Percentiles rank a stretch among this genome's conserved stretches.
These are phyloP conservation scores for Exserohilum rostratum DNA, from an alignment of 2,329 filamentous ascomycete species.

Conservation along the genomic window DNA sequence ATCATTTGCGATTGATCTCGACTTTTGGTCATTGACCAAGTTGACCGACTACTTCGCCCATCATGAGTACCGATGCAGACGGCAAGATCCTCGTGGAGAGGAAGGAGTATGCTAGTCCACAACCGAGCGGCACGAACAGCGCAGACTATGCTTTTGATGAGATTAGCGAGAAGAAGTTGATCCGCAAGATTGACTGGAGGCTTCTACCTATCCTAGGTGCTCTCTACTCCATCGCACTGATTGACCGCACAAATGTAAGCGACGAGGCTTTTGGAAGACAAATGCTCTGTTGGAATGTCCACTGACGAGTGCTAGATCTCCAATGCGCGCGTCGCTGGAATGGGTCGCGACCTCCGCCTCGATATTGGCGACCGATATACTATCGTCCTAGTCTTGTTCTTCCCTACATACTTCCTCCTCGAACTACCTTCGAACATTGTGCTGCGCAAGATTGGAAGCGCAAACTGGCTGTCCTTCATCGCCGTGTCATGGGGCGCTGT, in stretches of 20 bases:
- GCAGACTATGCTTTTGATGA: conserved; percentile 18
- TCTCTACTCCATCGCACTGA: conserved; percentile 47
- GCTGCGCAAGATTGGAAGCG: conserved; percentile 33
- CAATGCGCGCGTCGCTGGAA: conserved; percentile 38
- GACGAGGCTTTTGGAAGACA: accelerated
- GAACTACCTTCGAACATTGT: conserved; percentile 34
- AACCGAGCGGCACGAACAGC: neutral
- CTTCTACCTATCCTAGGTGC: conserved; percentile 49
- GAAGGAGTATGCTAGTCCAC: conserved; percentile 16
- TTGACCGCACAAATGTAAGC: conserved; percentile 45
- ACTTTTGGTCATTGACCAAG: neutral
- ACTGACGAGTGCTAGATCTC: conserved; percentile 19
- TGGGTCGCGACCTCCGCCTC: conserved; percentile 31
- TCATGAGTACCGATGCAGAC: conserved; percentile 22
- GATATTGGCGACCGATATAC: conserved; percentile 32
- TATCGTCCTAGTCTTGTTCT: conserved; percentile 34
- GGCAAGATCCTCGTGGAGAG: conserved; percentile 12
- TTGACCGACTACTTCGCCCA: neutral
- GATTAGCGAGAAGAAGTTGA: conserved; percentile 26
- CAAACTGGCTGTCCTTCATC: conserved; percentile 36
- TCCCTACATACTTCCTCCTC: conserved; percentile 34
- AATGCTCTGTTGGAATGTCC: neutral
- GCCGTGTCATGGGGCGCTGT: conserved; percentile 33
- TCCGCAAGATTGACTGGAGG: conserved; percentile 46
- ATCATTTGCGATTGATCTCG: neutral